These are phyloP conservation scores for Tulasnella calospora DNA, from an alignment of 768 basidiomycete genomes.

Conservation along the genomic window DNA sequence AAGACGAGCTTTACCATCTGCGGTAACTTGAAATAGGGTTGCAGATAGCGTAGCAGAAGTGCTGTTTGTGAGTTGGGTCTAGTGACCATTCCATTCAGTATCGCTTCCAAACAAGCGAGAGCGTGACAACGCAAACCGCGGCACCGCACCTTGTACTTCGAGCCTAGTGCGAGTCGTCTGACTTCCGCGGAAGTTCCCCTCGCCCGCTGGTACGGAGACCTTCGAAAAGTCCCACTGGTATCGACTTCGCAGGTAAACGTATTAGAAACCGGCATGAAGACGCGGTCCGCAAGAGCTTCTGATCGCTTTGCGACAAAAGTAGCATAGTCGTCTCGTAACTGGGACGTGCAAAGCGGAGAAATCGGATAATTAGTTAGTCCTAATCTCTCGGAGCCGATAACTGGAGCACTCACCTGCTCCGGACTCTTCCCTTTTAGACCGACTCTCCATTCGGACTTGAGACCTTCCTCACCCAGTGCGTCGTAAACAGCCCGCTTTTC, in stretches of 20 bases:
- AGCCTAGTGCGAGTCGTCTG: not conserved
- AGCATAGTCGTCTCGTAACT: conserved; percentile 11
- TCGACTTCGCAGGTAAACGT: not conserved
- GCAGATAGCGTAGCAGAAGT: not conserved
- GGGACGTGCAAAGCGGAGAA: not conserved
- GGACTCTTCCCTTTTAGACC: conserved; percentile 15
- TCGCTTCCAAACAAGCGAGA: not conserved
- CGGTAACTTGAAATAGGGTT: not conserved
- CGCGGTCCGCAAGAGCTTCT: conserved; percentile 7
- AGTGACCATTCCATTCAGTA: not conserved
- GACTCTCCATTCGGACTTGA: conserved; percentile 5
- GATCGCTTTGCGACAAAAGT: not conserved
- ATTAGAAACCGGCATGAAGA: conserved; percentile 4
- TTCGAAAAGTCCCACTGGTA: not conserved
- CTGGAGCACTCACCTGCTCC: conserved; percentile 17
- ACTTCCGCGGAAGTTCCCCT: not conserved
- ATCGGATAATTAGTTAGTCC: not conserved
- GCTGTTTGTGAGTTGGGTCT: not conserved
- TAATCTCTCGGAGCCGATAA: not conserved
- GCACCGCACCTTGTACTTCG: not conserved
- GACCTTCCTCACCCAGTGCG: conserved; percentile 25
- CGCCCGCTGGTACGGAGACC: not conserved
- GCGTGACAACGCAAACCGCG: not conserved
- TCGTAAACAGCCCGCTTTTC: conserved; percentile 24
- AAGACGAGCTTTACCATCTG: not conserved